Evolutionary conservation across 1,139 yeast species (phyloP), one percentile per base, ranked within the genome.

Genomic region (Pichia sp.): DNA sequence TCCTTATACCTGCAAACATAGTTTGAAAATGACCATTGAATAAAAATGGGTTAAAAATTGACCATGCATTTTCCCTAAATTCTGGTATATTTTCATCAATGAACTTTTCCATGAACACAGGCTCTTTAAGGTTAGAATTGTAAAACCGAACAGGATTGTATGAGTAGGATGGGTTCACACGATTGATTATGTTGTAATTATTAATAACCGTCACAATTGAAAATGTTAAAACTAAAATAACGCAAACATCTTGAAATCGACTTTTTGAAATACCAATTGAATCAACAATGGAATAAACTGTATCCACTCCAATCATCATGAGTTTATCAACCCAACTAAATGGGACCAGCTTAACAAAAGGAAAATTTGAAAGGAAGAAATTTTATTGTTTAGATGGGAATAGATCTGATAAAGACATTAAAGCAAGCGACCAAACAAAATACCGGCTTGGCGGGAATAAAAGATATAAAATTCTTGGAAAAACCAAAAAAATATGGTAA

Each of bases 21-120:
- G 96, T 87, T 61, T 88, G 96, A 30, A 86, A 64, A 41, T 80
- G 72, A 21, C 96, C 96, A 49, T 80, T 80, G 59, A 78, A 79
- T 33, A 82, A 62, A 3, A 72, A 61, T 7, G 93, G 93, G 48
- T 78, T 74, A 55, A 82, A 68, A 62, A 76, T 65, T 52, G 81
- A 72, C 52, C 66, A 60, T 5, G 75, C 54, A 10, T 69, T 69
- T 36, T 72, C 55, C 23, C 57, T 53, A 40, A 77, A 65, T 15
- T 64, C 72, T 1, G 78, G 76, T 5, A 75, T 63, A 51, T 35
- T 59, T 10, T 38, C 51, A 16, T 47, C 28, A 8, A 47, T 41
- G 28, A 48, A 41, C 5, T 46, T 38, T 25, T 43, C 35, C 36
- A 48, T 35, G 3, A 35, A 33, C 2, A 43, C 31, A 14, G 46